Evolutionary conservation across 768 basidiomycete species (phyloP).

Genomic region (Auricularia heimuer): DNA sequence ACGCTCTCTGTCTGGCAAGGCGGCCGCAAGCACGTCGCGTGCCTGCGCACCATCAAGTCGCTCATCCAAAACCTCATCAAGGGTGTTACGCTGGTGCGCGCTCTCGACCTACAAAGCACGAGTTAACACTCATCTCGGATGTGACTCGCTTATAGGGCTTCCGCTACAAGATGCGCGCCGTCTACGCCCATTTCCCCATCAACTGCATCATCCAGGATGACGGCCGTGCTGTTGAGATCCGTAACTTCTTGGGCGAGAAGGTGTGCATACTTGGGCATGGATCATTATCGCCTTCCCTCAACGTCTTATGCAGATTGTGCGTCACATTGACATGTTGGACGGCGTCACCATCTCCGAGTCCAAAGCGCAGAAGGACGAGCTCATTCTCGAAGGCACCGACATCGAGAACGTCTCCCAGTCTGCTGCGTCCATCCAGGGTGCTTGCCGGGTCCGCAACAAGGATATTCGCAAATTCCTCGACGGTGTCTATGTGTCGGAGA

Average conservation of each 20-base stretch:
- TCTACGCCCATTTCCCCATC: constrained; percentile 99
- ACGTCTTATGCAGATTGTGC: constrained; percentile 57
- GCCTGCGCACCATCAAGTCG: constrained; percentile 91
- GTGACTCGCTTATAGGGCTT: constrained; percentile 57
- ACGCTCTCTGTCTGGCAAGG: constrained; percentile 96
- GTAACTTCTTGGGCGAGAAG: constrained; percentile 94
- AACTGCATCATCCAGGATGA: constrained; percentile 87
- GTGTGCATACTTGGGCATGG: constrained; percentile 28
- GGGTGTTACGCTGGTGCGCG: constrained; percentile 83
- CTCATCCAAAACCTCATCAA: constrained; percentile 96
- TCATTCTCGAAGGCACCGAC: constrained; percentile 91
- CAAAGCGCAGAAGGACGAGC: constrained; percentile 87
- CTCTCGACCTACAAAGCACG: not conserved
- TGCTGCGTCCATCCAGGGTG: constrained; percentile 94
- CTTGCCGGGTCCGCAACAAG: constrained; percentile 97
- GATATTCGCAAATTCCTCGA: constrained; percentile 99
- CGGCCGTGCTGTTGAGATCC: constrained; percentile 72
- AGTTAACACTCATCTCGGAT: not conserved
- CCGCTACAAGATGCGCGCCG: constrained; percentile 99
- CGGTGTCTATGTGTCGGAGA: constrained; percentile 81
- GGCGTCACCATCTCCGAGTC: constrained; percentile 83
- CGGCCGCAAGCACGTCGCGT: constrained; percentile 95
- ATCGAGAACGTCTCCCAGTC: constrained; percentile 97
- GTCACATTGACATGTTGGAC: constrained; percentile 83
- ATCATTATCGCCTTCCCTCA: not conserved